Conservation (phyloP, 768 basidiomycete species). For the Mycena vulgaris region DNA sequence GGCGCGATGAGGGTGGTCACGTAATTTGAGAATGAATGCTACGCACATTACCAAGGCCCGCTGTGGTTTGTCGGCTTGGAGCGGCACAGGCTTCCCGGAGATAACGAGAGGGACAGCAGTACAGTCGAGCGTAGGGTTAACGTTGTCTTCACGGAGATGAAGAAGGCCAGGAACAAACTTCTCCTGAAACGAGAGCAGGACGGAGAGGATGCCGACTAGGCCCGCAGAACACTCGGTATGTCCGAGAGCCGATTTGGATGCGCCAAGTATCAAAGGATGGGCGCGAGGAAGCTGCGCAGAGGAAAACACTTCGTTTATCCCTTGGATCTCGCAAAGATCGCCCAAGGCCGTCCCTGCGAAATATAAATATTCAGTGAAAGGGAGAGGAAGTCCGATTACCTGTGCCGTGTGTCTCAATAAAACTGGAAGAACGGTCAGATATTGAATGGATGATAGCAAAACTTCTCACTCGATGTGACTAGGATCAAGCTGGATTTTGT, state of each 20-base stretch:
- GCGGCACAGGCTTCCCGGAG: neutral
- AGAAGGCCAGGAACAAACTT: constrained; percentile 27
- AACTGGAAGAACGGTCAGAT: constrained; percentile 4
- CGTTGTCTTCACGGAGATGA: constrained; percentile 27
- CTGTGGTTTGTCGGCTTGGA: neutral
- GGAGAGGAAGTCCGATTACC: constrained; percentile 6
- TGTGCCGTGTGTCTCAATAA: constrained; percentile 30
- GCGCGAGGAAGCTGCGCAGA: neutral
- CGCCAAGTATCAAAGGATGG: constrained; percentile 28
- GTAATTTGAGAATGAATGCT: too few species aligned
- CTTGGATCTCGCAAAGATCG: constrained; percentile 37
- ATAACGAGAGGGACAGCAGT: constrained; percentile 26
- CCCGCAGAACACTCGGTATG: constrained; percentile 35
- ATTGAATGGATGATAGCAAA: neutral
- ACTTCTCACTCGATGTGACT: constrained; percentile 22
- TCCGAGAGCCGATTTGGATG: constrained; percentile 28
- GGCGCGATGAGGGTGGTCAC: too few species aligned
- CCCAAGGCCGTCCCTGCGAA: constrained; percentile 29
- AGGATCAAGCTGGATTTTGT: constrained; percentile 24
- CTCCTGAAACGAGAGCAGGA: constrained; percentile 20
- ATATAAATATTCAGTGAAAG: neutral
- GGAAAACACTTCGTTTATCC: constrained; percentile 33
- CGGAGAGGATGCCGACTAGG: constrained; percentile 31
- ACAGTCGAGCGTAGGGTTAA: constrained; percentile 13
- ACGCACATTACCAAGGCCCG: constrained; percentile 27